These are phyloP conservation scores for Pseudogymnoascus sp. DNA, from an alignment of 2,329 filamentous ascomycete genomes.

Conservation along the genomic window DNA sequence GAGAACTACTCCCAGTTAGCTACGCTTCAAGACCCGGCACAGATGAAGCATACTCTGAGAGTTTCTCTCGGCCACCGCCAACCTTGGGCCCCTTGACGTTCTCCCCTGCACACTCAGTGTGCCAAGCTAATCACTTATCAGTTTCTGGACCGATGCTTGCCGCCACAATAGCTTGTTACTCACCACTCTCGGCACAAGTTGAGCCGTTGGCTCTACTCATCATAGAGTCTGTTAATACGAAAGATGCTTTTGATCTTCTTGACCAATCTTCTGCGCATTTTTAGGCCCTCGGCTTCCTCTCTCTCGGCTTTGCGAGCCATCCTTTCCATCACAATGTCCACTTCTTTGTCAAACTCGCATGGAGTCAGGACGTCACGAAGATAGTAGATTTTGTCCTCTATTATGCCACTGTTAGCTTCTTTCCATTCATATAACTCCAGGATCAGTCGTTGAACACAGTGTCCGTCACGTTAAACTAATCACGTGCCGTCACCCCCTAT, in stretches of 20 bases:
- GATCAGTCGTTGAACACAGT: not conserved
- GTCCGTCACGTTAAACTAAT: not conserved
- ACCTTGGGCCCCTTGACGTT: not conserved
- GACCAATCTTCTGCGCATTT: not conserved
- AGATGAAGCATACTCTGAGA: not conserved
- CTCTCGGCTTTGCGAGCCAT: conserved; percentile 2
- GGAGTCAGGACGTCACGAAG: conserved; percentile 17
- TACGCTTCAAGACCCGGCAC: not conserved
- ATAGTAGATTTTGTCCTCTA: conserved; percentile 22
- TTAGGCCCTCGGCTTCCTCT: not conserved
- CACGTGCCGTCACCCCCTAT: not conserved
- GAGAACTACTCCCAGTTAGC: not conserved
- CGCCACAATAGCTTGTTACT: not conserved
- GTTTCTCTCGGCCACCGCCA: conserved; percentile 1
- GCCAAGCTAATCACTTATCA: not conserved
- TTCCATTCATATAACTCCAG: not conserved
- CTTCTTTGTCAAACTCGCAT: conserved; percentile 19
- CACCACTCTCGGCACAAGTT: conserved; percentile 1
- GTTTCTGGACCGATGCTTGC: not conserved
- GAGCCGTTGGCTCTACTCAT: not conserved
- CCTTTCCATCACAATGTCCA: conserved; percentile 15
- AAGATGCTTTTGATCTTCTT: conserved; percentile 7
- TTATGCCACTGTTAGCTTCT: not conserved
- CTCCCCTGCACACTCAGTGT: not conserved
- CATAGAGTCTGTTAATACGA: conserved; percentile 3